phyloP scores from a whole-genome alignment of 176 grass and related monocot species.

The Aegilops bicornis region DNA sequence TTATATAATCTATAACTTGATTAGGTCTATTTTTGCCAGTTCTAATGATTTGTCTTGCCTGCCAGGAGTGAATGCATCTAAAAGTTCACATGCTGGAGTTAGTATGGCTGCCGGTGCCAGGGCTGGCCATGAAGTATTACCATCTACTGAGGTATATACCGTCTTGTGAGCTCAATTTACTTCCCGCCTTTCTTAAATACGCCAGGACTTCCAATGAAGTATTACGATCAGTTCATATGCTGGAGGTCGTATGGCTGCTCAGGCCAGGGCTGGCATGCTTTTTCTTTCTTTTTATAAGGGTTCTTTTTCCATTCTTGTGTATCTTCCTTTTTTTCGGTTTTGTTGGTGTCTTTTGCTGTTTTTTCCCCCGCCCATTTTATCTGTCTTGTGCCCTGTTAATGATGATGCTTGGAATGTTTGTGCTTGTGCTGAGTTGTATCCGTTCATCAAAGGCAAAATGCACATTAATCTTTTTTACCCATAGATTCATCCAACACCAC shows the following conservation, averaged over 20 bases:
- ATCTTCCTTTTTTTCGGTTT: not conserved
- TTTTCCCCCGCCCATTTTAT: not conserved
- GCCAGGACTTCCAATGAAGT: not conserved
- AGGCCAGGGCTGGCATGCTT: not conserved
- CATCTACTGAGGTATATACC: slow-evolving; percentile 56
- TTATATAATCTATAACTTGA: not conserved
- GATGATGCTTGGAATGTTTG: slow-evolving; percentile 20
- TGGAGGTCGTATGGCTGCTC: not conserved
- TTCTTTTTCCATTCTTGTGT: not conserved
- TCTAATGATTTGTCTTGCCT: slow-evolving; percentile 34
- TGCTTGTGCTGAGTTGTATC: not conserved
- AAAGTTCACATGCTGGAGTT: slow-evolving; percentile 39
- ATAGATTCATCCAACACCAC: not conserved
- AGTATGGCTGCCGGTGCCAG: slow-evolving; percentile 43
- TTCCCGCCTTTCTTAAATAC: not conserved
- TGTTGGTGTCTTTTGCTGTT: not conserved
- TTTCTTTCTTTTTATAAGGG: not conserved
- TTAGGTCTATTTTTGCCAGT: slow-evolving; percentile 11
- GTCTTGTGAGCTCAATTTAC: not conserved
- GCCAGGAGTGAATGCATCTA: slow-evolving; percentile 46
- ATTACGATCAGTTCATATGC: not conserved
- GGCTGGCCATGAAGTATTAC: slow-evolving; percentile 48
- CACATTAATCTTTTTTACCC: not conserved
- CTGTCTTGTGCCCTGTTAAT: not conserved
- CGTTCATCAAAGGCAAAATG: not conserved